Evolutionary conservation across 2,329 filamentous ascomycete species (phyloP).

Genomic region (Ascochyta clinopodiicola): DNA sequence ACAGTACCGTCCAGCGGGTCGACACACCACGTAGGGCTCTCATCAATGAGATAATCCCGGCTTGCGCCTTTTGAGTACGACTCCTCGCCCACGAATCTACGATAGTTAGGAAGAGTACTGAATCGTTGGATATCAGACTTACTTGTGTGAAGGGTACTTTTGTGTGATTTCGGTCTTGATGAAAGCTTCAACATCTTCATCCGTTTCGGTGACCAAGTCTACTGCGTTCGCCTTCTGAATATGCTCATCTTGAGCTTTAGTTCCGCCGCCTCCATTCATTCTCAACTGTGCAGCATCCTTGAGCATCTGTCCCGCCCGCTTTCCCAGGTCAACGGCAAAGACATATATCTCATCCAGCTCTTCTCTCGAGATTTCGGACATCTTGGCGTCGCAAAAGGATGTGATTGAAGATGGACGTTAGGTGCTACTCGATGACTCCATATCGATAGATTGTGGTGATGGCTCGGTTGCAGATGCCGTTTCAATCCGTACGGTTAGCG

Average conservation of each 20-base stretch:
- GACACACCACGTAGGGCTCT: constrained; percentile 74
- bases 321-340: constrained; percentile 74
- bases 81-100: constrained; percentile 78
- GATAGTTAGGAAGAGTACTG: neutral
- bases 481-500: constrained; percentile 12
- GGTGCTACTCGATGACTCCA: constrained; percentile 7
- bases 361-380: constrained; percentile 37
- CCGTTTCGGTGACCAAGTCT: constrained; percentile 78
- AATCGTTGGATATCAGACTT: constrained; percentile 35
- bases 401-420: neutral
- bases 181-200: constrained; percentile 76
- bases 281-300: constrained; percentile 68
- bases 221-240: constrained; percentile 77
- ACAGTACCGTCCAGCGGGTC: constrained; percentile 81
- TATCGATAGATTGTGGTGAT: constrained; percentile 4
- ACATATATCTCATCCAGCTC: constrained; percentile 71
- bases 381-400: constrained; percentile 12
- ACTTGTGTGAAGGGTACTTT: constrained; percentile 72
- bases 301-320: constrained; percentile 72
- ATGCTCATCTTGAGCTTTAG: constrained; percentile 47
- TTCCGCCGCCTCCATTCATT: constrained; percentile 50
- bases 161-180: constrained; percentile 65
- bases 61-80: constrained; percentile 73
- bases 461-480: constrained; percentile 17
- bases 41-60: constrained; percentile 70